Percentiles rank a stretch among this genome's conserved stretches.
These are phyloP conservation scores for Alternaria angustiovoidea DNA, from an alignment of 2,329 filamentous ascomycete genomes.

Conservation along the genomic window DNA sequence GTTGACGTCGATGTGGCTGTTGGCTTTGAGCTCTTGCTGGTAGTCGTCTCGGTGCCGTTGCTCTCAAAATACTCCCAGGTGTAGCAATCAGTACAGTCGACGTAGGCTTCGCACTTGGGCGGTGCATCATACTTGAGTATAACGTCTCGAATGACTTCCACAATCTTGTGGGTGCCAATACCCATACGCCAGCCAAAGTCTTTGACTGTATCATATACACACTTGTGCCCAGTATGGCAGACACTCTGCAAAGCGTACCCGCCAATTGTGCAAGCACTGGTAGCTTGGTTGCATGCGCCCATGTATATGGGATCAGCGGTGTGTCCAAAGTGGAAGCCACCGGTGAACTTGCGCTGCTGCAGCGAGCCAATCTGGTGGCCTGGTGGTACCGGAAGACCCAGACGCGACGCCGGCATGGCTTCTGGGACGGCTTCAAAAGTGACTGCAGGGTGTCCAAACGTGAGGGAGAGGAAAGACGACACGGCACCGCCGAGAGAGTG, in stretches of 20 bases:
- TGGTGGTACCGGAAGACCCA: slow-evolving; percentile 86
- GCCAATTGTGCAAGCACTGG: slow-evolving; percentile 86
- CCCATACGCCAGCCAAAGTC: slow-evolving; percentile 93
- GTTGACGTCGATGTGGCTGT: slow-evolving; percentile 64
- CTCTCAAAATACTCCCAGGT: slow-evolving; percentile 96
- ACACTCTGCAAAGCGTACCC: slow-evolving; percentile 92
- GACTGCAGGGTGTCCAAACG: slow-evolving; percentile 88
- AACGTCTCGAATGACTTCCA: slow-evolving; percentile 85
- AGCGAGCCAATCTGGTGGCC: slow-evolving; percentile 75
- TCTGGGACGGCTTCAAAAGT: slow-evolving; percentile 95
- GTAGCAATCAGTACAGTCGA: slow-evolving; percentile 84
- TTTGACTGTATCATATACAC: slow-evolving; percentile 89
- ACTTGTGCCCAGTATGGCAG: slow-evolving; percentile 90
- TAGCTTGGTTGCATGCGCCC: slow-evolving; percentile 89
- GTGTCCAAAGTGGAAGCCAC: slow-evolving; percentile 89
- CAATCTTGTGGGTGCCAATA: slow-evolving; percentile 90
- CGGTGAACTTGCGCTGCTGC: slow-evolving; percentile 70
- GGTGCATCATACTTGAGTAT: slow-evolving; percentile 83
- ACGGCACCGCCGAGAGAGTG: slow-evolving; percentile 93
- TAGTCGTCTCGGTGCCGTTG: slow-evolving; percentile 81
- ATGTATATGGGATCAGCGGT: slow-evolving; percentile 96
- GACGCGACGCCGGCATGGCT: slow-evolving; percentile 81
- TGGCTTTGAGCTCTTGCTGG: slow-evolving; percentile 56
- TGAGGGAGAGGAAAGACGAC: slow-evolving; percentile 85
- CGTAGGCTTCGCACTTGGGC: slow-evolving; percentile 76